Conservation (phyloP, 192 early-diverging fungal species). For the Haplosporangium gracile region DNA sequence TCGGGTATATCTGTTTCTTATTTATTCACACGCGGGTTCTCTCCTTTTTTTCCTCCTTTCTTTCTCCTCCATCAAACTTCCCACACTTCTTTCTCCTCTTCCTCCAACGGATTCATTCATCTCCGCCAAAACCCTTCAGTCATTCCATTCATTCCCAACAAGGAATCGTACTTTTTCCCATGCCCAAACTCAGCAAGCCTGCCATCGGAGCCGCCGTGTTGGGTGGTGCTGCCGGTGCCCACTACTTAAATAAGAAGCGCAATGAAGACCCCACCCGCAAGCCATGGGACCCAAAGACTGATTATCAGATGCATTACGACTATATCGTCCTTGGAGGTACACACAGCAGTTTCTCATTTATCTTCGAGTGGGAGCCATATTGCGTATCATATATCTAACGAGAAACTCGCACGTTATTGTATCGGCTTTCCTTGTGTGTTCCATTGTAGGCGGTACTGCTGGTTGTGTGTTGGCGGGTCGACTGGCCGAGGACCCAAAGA, state of each 20-base stretch:
- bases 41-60: background rate
- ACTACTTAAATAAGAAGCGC: slow-evolving; percentile 21
- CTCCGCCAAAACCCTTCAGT: background rate
- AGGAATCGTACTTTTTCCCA: background rate
- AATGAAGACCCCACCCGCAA: slow-evolving; percentile 37
- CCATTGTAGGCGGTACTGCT: slow-evolving; percentile 39
- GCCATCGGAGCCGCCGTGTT: slow-evolving; percentile 15
- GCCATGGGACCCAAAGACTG: slow-evolving; percentile 28
- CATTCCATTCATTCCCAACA: background rate
- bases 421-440: background rate
- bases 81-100: background rate
- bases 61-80: background rate
- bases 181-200: slow-evolving; percentile 26
- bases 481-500: slow-evolving; percentile 37
- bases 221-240: slow-evolving; percentile 18
- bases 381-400: background rate
- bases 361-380: background rate
- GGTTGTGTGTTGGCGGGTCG: slow-evolving; percentile 54
- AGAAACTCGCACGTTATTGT: background rate
- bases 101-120: background rate
- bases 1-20: background rate
- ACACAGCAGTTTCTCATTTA: background rate
- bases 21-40: background rate
- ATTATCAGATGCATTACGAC: slow-evolving; percentile 29
- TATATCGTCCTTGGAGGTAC: slow-evolving; percentile 46